A percentile compares a stretch with the other conserved stretches of the same genome.
phyloP scores from a whole-genome alignment of 139 green algal species.

The Raphidocelis subcapitata region DNA sequence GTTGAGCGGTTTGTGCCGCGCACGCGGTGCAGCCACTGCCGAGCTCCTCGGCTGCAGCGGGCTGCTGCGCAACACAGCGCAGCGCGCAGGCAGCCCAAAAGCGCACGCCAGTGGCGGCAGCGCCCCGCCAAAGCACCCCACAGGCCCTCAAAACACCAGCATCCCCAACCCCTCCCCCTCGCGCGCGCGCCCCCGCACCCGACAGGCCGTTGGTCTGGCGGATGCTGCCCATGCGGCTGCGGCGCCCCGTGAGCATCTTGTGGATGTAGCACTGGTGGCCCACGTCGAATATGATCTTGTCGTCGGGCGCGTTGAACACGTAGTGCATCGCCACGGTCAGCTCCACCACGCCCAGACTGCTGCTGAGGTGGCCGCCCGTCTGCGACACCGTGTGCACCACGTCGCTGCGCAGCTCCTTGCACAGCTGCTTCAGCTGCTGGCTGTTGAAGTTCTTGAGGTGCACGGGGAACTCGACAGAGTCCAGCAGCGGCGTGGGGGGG shows the following conservation, averaged over 20 bases:
- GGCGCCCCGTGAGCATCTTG: constrained; percentile 97
- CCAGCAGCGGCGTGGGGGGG: constrained; percentile 89
- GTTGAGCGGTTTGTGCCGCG: too few relatives aligned
- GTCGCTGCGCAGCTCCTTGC: constrained; percentile 93
- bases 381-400: constrained; percentile 92
- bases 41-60: too few relatives aligned
- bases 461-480: constrained; percentile 97
- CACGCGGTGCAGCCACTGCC: too few relatives aligned
- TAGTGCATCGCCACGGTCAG: constrained; percentile 98
- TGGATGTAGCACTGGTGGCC: constrained; percentile 95
- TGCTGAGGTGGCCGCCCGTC: constrained; percentile 94
- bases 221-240: constrained; percentile 90
- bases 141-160: too few relatives aligned
- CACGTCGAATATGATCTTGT: constrained; percentile 98
- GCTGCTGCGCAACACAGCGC: too few relatives aligned
- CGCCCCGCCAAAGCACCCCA: too few relatives aligned
- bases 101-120: too few relatives aligned
- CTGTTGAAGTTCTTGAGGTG: constrained; percentile 98
- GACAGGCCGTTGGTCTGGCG: constrained; percentile 89
- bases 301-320: constrained; percentile 95
- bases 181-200: constrained; percentile 39
- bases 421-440: constrained; percentile 90
- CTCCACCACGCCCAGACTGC: constrained; percentile 94
- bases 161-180: background rate
- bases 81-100: too few relatives aligned